Conservation (phyloP, 768 basidiomycete species). For the Nevesoporus exiguus region DNA sequence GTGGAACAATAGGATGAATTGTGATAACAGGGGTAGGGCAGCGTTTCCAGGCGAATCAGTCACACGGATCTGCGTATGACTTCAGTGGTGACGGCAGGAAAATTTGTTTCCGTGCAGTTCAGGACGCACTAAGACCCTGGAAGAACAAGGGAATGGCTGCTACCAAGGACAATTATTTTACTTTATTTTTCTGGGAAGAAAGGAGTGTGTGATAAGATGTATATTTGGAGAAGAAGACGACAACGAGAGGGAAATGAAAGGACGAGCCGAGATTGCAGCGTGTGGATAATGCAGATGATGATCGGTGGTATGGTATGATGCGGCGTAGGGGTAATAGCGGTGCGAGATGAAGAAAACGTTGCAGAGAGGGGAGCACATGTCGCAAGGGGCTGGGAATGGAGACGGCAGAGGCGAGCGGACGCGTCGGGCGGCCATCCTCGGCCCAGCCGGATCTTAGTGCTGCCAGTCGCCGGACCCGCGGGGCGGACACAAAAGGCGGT, state of each 20-base stretch:
- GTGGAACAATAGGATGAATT: conserved; percentile 11
- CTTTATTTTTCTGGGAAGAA: conserved; percentile 5
- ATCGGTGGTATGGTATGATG: conserved; percentile 19
- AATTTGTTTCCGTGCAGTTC: conserved; percentile 13
- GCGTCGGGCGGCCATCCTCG: conserved; percentile 20
- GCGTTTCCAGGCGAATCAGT: conserved; percentile 12
- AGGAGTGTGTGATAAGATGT: conserved; percentile 25
- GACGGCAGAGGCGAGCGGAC: conserved; percentile 3
- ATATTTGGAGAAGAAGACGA: conserved; percentile 16
- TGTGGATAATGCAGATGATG: conserved; percentile 20
- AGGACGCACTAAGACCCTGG: conserved; percentile 25
- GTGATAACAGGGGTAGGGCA: conserved; percentile 21
- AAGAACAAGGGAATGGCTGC: conserved; percentile 10
- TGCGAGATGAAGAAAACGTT: conserved; percentile 36
- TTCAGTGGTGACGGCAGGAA: conserved; percentile 26
- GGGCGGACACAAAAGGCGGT: conserved; percentile 14
- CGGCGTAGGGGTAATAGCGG: conserved; percentile 26
- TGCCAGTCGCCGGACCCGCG: conserved; percentile 27
- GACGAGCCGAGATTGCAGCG: conserved; percentile 27
- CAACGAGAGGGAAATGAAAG: conserved; percentile 19
- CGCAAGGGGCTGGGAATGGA: conserved; percentile 11
- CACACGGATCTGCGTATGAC: conserved; percentile 34
- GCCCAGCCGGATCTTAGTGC: conserved; percentile 28
- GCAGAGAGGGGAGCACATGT: conserved; percentile 23
- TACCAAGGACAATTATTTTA: conserved; percentile 6